Percentiles rank a stretch among this genome's conserved stretches.
phyloP scores from a whole-genome alignment of 768 basidiomycete species.

The Suillus occidentalis region DNA sequence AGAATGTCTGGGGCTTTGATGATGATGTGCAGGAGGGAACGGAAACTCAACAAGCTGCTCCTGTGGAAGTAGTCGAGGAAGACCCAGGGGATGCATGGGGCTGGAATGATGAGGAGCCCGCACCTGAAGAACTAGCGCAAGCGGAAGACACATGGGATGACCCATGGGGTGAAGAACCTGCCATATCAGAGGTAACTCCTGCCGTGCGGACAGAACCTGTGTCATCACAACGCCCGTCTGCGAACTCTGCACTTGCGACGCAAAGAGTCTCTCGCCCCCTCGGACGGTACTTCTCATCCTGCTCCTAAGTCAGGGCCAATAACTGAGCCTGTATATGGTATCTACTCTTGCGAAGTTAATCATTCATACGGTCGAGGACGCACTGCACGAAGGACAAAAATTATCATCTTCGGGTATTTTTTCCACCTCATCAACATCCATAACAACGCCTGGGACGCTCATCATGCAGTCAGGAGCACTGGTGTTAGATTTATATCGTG shows the following conservation, averaged over 20 bases:
- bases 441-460: constrained; percentile 47
- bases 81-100: constrained; percentile 72
- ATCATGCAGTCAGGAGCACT: constrained; percentile 63
- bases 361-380: constrained; percentile 55
- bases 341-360: constrained; percentile 57
- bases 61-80: constrained; percentile 16
- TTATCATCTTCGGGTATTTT: constrained; percentile 61
- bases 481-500: constrained; percentile 76
- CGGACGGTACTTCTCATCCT: constrained; percentile 18
- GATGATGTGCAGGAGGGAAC: constrained; percentile 38
- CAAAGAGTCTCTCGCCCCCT: constrained; percentile 17
- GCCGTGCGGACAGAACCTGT: constrained; percentile 28
- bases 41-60: constrained; percentile 18
- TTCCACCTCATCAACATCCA: constrained; percentile 29
- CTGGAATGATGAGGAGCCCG: constrained; percentile 58
- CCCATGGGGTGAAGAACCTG: constrained; percentile 59
- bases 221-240: constrained; percentile 38
- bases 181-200: constrained; percentile 27
- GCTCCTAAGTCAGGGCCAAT: constrained; percentile 17
- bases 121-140: constrained; percentile 31
- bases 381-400: constrained; percentile 66
- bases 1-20: constrained; percentile 53
- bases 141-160: constrained; percentile 61
- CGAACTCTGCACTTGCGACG: constrained; percentile 35
- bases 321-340: constrained; percentile 58